Base-by-base conservation (phyloP, 1,139 yeast species). In the Hansenula anomala region DNA sequence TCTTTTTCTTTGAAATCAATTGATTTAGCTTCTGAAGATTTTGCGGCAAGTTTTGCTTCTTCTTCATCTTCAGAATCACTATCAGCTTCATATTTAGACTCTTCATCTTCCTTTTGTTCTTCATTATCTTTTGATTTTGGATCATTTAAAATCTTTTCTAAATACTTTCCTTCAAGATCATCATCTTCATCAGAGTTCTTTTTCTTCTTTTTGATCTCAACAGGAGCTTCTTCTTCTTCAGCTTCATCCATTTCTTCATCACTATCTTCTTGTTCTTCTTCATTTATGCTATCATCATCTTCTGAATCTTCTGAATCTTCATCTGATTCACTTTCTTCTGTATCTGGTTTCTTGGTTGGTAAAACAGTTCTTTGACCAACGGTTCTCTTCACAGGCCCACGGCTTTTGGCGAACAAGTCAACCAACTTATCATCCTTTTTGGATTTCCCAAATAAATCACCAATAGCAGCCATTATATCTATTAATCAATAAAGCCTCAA, bases 1-100 rank as follows among this genome's bases (percentile, higher is more conserved):
- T 89, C 96, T 11, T 63, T 60, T 46, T 80, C 86, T 52, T 81
- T 82, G 38, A 80, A 51, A 37, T 67, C 71, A 10, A 60, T 42
- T 6, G 51, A 61, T 31, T 57, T 58, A 9, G 65, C 69, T 10
- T 43, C 48, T 6, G 25, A 23, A 8, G 45, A 37, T 7, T 47
- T 37, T 16, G 38, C 45, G 6, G 35, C 33, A 30, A 39, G 36
- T 16, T 31, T 40, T 11, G 33, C 34, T 16, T 37, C 43, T 11
- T 46, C 48, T 18, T 48, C 45, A 7, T 49, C 51, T 10, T 49
- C 43, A 11, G 45, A 53, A 18, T 43, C 53, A n/a, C 43, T 43
- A 12, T 36, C 48, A 22, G 37, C 49, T 25, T 48, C 41, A 6
- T 36, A 37, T 18, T 43, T 43, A 15, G n/a, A n/a, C n/a, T 38